Evolutionary conservation across 2,329 filamentous ascomycete genomes (phyloP), one percentile per base, ranked within the genome.

Genomic region (Bipolaris victoriae): DNA sequence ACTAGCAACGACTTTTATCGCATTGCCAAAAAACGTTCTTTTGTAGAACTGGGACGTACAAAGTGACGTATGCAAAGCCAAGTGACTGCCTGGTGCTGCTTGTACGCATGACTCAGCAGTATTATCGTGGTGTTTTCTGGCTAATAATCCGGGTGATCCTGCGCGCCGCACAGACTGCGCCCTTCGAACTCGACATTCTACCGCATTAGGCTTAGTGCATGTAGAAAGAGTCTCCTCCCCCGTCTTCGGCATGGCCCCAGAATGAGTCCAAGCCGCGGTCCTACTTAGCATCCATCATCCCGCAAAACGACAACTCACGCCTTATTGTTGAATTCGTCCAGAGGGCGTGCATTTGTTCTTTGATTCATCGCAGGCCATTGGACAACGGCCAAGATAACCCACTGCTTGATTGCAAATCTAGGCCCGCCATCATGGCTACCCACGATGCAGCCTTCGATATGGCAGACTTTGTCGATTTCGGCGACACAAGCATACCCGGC

Each of bases 391-490:
- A 44, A 40, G 45, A 48, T 36, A 18, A 39, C 45, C n/a, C 24
- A 22, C 16, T 22, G 11, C 3, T 37, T 57, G 54, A 36, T 22
- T 53, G 54, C 49, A 29, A 35, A 35, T 40, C 22, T 33, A 49
- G 55, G 46, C 29, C 49, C 35, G 43, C 49, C 60, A 63, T 36
- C 50, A 75, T 75, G 72, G 64, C 64, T 58, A 64, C 63, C 35
- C 63, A 69, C 40, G 68, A 63, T 56, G 59, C 56, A 18, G 47
- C 61, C 22, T 66, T 74, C 35, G 69, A 75, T 52, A 75, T 77
- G 67, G 68, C 66, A 11, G 69, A 74, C 47, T 76, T 72, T 60
- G 77, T 77, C 63, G 75, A 77, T 62, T 77, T 77, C 49, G 70
- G 70, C n/a, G 71, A 76, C 58, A 72, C 75, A n/a, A 65, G 72